phyloP scores from a whole-genome alignment of 257 asterid genomes.

The Marsdenia floribunda region DNA sequence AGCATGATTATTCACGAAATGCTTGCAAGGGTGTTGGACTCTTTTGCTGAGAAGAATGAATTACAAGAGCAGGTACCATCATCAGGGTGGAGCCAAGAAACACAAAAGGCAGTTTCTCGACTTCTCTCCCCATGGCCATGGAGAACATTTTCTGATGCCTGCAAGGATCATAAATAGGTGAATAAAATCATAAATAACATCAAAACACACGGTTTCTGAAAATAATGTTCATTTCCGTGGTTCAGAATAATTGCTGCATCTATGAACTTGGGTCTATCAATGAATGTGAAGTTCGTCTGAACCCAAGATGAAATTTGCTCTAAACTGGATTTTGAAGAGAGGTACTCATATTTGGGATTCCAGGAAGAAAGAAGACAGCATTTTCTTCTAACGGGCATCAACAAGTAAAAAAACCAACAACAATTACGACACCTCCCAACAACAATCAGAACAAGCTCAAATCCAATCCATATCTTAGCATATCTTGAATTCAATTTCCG shows the following conservation, averaged over 20 bases:
- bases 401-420: too few relatives aligned
- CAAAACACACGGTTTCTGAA: not conserved
- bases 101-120: slow-evolving; percentile 42
- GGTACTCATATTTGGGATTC: not conserved
- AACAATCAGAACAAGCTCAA: too few relatives aligned
- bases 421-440: too few relatives aligned
- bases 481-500: too few relatives aligned
- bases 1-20: slow-evolving; percentile 73
- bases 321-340: not conserved
- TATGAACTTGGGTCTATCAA: not conserved
- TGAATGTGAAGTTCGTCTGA: not conserved
- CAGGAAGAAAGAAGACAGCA: not conserved
- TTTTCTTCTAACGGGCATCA: not conserved
- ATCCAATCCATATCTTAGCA: too few relatives aligned
- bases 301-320: not conserved
- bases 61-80: slow-evolving; percentile 77
- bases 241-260: not conserved
- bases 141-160: slow-evolving; percentile 45
- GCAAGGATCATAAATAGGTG: slow-evolving; percentile 2
- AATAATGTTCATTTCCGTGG: not conserved
- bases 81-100: slow-evolving; percentile 70
- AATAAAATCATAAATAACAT: not conserved
- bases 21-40: slow-evolving; percentile 61
- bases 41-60: slow-evolving; percentile 65
- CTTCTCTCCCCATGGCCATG: slow-evolving; percentile 33